Conservation (phyloP, 768 basidiomycete genomes). For the Leccinum barrowsii region DNA sequence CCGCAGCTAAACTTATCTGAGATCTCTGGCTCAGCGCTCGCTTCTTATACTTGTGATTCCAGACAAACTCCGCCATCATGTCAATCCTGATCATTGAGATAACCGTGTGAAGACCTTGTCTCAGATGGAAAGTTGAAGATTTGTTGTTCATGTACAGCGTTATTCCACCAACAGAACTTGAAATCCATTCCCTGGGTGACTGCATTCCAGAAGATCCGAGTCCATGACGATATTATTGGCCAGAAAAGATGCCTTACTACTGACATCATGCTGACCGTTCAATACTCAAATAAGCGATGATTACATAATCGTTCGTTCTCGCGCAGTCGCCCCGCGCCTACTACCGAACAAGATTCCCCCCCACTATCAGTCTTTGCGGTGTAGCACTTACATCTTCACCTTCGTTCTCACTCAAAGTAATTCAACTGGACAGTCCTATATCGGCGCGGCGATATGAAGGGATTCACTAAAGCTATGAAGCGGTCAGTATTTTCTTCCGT, state of each 20-base stretch:
- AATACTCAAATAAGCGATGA: background rate
- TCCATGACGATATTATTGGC: background rate
- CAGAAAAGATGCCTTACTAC: background rate
- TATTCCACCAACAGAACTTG: background rate
- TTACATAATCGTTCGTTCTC: conserved; percentile 20
- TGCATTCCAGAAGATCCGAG: background rate
- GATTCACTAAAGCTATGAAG: conserved; percentile 71
- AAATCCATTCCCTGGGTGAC: background rate
- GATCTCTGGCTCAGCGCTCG: background rate
- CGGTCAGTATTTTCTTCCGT: conserved; percentile 44
- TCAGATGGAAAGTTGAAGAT: background rate
- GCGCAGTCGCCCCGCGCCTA: background rate
- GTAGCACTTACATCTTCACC: background rate
- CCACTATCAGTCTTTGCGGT: background rate
- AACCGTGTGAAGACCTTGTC: background rate
- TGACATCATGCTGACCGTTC: too few species aligned
- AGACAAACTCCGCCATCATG: background rate
- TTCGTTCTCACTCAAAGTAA: background rate
- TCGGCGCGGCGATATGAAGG: conserved; percentile 61
- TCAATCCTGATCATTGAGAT: background rate
- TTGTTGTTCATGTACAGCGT: background rate
- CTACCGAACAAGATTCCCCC: background rate
- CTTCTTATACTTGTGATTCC: background rate
- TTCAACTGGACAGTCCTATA: background rate
- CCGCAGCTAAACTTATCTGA: background rate